phyloP scores from a whole-genome alignment of 768 basidiomycete species.

The Hericium rajendrae region DNA sequence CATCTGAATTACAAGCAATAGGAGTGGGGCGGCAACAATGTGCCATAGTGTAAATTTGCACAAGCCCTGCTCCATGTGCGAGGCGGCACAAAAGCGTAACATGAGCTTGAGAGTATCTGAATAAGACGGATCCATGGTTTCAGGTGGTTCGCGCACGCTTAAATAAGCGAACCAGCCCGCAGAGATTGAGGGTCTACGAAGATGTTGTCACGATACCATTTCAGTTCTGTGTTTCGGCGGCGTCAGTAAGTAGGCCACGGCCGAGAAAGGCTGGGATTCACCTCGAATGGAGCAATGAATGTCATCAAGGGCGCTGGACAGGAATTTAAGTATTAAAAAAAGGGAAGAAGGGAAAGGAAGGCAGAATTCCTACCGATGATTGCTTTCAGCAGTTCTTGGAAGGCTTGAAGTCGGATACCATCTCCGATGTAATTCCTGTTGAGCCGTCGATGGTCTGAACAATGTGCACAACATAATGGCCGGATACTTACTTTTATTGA shows the following conservation, averaged over 20 bases:
- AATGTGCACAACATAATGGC: neutral
- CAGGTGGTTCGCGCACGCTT: too few species aligned
- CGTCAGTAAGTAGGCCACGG: neutral
- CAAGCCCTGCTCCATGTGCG: too few species aligned
- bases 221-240: slow-evolving; percentile 41
- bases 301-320: slow-evolving; percentile 68
- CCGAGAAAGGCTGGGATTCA: slow-evolving; percentile 17
- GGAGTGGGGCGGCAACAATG: too few species aligned
- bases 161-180: neutral
- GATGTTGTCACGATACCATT: slow-evolving; percentile 71
- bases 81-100: too few species aligned
- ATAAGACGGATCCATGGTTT: too few species aligned
- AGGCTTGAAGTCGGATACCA: slow-evolving; percentile 45
- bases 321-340: neutral
- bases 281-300: slow-evolving; percentile 71
- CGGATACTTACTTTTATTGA: slow-evolving; percentile 53
- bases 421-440: slow-evolving; percentile 60
- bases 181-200: slow-evolving; percentile 35
- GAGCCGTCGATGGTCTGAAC: neutral
- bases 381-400: slow-evolving; percentile 25
- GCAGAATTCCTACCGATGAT: slow-evolving; percentile 48
- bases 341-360: neutral
- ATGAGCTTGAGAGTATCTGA: too few species aligned
- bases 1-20: too few species aligned
- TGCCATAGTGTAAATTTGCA: too few species aligned